Conservation (phyloP, 208 protist genomes). For the Acanthamoeba lenticulata region DNA sequence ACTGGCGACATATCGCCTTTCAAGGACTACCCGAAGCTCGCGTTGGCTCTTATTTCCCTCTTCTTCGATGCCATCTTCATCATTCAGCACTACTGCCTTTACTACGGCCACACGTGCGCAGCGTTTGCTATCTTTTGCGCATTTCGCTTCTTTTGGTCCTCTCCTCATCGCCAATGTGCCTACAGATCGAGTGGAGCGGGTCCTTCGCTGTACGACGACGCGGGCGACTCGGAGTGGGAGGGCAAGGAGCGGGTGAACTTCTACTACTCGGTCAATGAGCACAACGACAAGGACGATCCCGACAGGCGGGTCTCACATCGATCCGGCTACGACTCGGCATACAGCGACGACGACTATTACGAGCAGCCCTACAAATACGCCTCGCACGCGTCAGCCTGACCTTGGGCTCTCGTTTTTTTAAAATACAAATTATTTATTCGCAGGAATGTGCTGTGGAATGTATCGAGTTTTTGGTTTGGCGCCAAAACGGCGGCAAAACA, state of each 20-base stretch:
- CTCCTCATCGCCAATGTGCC: not conserved
- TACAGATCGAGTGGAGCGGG: not conserved
- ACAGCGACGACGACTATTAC: not conserved
- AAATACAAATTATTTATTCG: too few relatives aligned
- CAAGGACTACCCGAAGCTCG: conserved; percentile 54
- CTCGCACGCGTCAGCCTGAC: not conserved
- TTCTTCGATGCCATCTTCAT: conserved; percentile 60
- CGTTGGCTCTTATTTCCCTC: conserved; percentile 41
- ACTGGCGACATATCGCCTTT: not conserved
- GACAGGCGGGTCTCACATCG: not conserved
- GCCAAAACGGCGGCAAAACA: too few relatives aligned
- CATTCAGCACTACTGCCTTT: conserved; percentile 52
- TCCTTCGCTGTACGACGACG: conserved; percentile 6
- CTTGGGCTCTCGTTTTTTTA: too few relatives aligned
- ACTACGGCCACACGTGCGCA: not conserved
- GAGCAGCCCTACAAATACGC: not conserved
- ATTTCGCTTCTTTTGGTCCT: too few relatives aligned
- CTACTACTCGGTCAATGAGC: conserved; percentile 10
- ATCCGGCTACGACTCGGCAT: not conserved
- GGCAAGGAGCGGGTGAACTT: conserved; percentile 20
- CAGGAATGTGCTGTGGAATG: too few relatives aligned
- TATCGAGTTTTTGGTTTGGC: too few relatives aligned
- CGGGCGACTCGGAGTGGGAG: conserved; percentile 2
- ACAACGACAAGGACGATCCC: not conserved
- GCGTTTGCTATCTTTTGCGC: not conserved